A percentile compares a stretch with the other conserved stretches of the same genome.
Evolutionary conservation across 768 basidiomycete genomes (phyloP).

Genomic region (Tubosaeta sp.): DNA sequence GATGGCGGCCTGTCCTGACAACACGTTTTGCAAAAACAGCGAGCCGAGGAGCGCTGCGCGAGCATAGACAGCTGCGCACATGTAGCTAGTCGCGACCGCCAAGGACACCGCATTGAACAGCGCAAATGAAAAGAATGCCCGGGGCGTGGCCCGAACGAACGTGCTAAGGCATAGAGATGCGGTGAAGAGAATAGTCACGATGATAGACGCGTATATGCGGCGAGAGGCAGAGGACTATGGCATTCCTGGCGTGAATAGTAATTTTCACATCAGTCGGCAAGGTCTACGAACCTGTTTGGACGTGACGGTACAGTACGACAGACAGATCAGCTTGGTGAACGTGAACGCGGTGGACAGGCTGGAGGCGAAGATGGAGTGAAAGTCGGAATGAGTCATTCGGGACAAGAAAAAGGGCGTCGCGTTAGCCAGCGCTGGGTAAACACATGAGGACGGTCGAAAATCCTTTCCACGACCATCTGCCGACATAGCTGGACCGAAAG

Average conservation of each 20-base stretch:
- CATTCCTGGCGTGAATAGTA: conserved; percentile 2
- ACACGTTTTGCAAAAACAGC: conserved; percentile 63
- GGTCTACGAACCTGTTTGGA: conserved; percentile 55
- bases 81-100: conserved; percentile 63
- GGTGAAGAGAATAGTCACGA: conserved; percentile 50
- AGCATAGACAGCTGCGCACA: conserved; percentile 73
- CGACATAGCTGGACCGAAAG: too few species aligned
- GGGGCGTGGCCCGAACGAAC: conserved; percentile 50
- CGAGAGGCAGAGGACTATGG: conserved; percentile 56
- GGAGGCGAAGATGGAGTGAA: conserved; percentile 58
- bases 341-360: conserved; percentile 64
- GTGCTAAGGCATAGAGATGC: conserved; percentile 64
- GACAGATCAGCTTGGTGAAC: conserved; percentile 59
- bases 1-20: conserved; percentile 84
- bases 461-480: too few species aligned
- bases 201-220: conserved; percentile 49
- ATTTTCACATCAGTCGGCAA: neutral
- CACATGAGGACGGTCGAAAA: too few species aligned
- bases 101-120: conserved; percentile 57
- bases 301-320: conserved; percentile 70
- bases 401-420: conserved; percentile 79
- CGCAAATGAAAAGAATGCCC: conserved; percentile 61
- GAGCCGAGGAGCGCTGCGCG: conserved; percentile 78
- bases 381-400: conserved; percentile 55
- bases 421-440: conserved; percentile 73